Base-by-base conservation (phyloP, 805 yeast species). In the Komagataella phaffii region DNA sequence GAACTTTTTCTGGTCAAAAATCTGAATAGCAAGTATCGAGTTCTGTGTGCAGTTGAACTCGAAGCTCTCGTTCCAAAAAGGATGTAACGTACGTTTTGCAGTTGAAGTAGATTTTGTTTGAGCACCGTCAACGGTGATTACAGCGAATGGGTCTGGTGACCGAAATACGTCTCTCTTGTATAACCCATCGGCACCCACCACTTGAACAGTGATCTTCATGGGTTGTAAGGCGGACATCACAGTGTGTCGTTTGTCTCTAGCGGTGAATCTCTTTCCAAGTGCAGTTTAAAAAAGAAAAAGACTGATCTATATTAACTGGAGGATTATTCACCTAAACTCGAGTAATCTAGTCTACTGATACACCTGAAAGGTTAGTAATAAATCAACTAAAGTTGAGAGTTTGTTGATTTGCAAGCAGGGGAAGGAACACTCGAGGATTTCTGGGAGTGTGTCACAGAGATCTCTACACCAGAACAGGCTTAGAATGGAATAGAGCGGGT, bases 91-190 rank as follows among this genome's bases (percentile, higher is more conserved):
- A 68, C 88, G 89, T 62, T 88, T 88, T 30, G 95, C 93, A 43
- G 96, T 93, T 50, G 88, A 81, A 1, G 99, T 93, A 17, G 96
- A 85, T 63, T 88, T 88, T 1, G 98, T 93, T 64, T 93, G 99
- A 18, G 87, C 82, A 3, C 98, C 98, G 66, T 93, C 99, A n/a
- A 93, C 90, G 10, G 98, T 91, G 55, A 93, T 73, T 43, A 93
- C 98, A 1, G 97, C 96, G 70, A 93, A 93, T 8, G 99, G 99
- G 67, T 93, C 99, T 2, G 99, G 99, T 55, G 90, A 86, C 53
- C 96, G 81, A 65, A 90, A 88, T 21, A 93, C 90, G 66, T 93
- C 99, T 56, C 99, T 77, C 69, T 93, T 93, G 68, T 88, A 88
- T 53, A 93, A 81, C 23, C 96, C 87, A 66, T 93, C 99, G 12